phyloP scores from a whole-genome alignment of 192 early-diverging fungal species.

The Cetraspora pellucida region DNA sequence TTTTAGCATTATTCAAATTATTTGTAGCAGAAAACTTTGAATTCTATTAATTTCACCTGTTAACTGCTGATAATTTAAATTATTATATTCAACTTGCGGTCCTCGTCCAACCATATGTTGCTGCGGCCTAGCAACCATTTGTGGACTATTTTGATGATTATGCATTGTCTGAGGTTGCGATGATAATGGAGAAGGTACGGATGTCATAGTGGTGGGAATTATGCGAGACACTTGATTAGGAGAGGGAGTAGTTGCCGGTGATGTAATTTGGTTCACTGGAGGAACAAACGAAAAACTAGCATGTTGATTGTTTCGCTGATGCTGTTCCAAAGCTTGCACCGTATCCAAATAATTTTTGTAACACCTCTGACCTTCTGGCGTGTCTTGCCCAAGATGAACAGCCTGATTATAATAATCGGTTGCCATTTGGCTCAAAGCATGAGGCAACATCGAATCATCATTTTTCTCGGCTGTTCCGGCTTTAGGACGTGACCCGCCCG shows the following conservation, averaged over 20 bases:
- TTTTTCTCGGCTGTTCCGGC: background rate
- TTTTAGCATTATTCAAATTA: too few relatives aligned
- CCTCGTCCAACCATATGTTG: background rate
- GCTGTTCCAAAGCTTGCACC: background rate
- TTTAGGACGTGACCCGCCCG: background rate
- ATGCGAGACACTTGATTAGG: conserved; percentile 1
- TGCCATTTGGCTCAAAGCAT: background rate
- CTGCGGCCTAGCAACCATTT: background rate
- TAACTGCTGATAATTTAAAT: too few relatives aligned
- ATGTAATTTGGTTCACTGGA: background rate
- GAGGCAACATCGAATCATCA: conserved; percentile 9
- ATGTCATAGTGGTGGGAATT: background rate
- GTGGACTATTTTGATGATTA: background rate
- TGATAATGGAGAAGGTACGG: background rate
- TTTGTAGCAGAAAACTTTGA: too few relatives aligned
- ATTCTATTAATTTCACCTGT: too few relatives aligned
- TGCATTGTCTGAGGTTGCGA: background rate
- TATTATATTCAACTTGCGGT: too few relatives aligned
- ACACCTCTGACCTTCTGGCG: background rate
- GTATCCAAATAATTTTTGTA: conserved; percentile 3
- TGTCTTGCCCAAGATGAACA: background rate
- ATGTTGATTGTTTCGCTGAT: background rate
- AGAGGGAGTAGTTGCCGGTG: background rate
- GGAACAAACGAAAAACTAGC: conserved; percentile 2
- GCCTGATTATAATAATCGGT: background rate